A percentile compares a stretch with the other conserved stretches of the same genome.
These are phyloP conservation scores for Wallacemonas sp. DNA, from an alignment of 208 protist genomes.

Conservation along the genomic window DNA sequence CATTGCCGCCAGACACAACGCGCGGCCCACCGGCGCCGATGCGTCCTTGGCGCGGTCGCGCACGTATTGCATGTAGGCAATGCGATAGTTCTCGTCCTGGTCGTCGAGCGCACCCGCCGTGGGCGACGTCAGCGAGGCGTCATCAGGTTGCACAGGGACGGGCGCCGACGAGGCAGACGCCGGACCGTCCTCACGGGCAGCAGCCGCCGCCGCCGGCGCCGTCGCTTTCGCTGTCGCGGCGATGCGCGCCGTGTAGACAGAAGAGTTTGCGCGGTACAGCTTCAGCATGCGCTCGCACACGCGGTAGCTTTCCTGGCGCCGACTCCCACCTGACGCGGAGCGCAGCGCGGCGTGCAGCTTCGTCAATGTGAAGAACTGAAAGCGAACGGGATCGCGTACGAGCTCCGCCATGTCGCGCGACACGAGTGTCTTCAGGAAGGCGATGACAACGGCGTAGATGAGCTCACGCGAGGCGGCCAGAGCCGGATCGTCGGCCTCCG, in stretches of 20 bases:
- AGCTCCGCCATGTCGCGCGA: constrained; percentile 42
- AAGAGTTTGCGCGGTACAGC: constrained; percentile 56
- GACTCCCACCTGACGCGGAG: constrained; percentile 10
- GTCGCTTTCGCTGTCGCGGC: no score
- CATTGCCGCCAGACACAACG: constrained; percentile 65
- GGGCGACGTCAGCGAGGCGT: not conserved
- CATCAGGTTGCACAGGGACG: no score
- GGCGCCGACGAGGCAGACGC: not conserved
- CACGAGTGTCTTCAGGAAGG: constrained; percentile 74
- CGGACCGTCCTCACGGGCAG: no score
- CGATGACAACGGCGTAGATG: constrained; percentile 44
- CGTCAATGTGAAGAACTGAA: constrained; percentile 61
- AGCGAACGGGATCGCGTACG: constrained; percentile 42
- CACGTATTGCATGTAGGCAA: constrained; percentile 63
- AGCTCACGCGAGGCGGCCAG: constrained; percentile 12
- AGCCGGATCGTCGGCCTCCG: constrained; percentile 18
- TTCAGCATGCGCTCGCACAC: constrained; percentile 62
- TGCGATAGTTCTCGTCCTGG: constrained; percentile 52
- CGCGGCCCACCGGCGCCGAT: constrained; percentile 39
- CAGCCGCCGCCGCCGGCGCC: no score
- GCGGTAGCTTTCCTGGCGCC: constrained; percentile 62
- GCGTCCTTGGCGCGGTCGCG: constrained; percentile 49
- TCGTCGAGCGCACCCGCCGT: constrained; percentile 44
- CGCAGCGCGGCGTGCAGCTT: constrained; percentile 73
- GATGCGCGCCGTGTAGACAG: constrained; percentile 29